Percentiles rank a stretch among this genome's conserved stretches.
Conservation (phyloP, 2,329 filamentous ascomycete species). For the Erysiphe pulchra region DNA sequence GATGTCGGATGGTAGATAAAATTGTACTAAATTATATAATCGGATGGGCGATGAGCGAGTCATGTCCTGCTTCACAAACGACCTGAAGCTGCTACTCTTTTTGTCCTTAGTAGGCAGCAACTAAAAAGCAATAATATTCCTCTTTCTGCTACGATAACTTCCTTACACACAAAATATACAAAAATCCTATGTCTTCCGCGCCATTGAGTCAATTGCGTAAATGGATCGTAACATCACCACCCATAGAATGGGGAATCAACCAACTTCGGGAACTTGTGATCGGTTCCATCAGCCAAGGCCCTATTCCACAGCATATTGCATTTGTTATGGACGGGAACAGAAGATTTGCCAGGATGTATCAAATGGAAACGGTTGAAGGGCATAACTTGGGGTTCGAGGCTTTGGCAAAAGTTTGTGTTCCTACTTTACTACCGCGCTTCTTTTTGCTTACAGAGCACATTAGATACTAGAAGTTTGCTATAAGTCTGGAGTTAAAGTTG, state of each 20-base stretch:
- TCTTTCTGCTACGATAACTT: too few species aligned
- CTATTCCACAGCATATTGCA: conserved; percentile 84
- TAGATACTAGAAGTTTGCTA: conserved; percentile 94
- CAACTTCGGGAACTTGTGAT: conserved; percentile 66
- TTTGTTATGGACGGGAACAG: conserved; percentile 99
- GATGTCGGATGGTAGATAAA: too few species aligned
- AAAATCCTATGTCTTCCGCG: conserved; percentile 21
- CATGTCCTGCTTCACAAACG: too few species aligned
- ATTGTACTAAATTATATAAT: too few species aligned
- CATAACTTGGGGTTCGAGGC: conserved; percentile 93
- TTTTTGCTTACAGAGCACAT: conserved; percentile 3
- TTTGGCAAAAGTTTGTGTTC: conserved; percentile 43
- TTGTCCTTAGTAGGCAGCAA: too few species aligned
- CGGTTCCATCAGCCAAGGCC: conserved; percentile 67
- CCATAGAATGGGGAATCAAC: conserved; percentile 67
- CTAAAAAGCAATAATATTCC: too few species aligned
- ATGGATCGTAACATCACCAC: conserved; percentile 72
- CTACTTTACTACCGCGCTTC: background rate
- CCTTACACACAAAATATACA: too few species aligned
- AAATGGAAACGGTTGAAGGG: conserved; percentile 90
- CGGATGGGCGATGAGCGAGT: too few species aligned
- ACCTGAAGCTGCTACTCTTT: too few species aligned
- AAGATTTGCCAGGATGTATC: conserved; percentile 67
- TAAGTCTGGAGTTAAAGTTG: conserved; percentile 85
- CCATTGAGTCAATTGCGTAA: conserved; percentile 34